Percentiles rank a stretch among this genome's conserved stretches.
Conservation (phyloP, 345 rosid species). For the Anastatica hierochuntica region DNA sequence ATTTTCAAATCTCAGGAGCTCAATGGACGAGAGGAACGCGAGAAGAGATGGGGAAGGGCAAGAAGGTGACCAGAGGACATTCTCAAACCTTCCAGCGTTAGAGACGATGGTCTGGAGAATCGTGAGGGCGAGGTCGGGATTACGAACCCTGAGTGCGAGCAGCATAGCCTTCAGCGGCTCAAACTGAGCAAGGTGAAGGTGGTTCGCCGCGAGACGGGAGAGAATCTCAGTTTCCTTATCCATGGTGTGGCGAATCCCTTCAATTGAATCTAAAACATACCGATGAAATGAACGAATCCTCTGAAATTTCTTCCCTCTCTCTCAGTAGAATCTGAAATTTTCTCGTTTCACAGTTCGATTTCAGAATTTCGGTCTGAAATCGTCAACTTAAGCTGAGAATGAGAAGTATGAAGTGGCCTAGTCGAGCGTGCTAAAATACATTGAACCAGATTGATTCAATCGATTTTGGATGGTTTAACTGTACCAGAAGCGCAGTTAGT, state of each 20-base stretch:
- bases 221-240: slow-evolving; percentile 77
- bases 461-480: too few relatives aligned
- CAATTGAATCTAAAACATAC: background rate
- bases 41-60: slow-evolving; percentile 76
- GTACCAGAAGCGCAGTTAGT: too few relatives aligned
- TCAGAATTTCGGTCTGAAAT: slow-evolving; percentile 1
- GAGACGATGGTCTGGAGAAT: slow-evolving; percentile 74
- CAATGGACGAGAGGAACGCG: slow-evolving; percentile 57
- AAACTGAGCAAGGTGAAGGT: slow-evolving; percentile 80
- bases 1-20: slow-evolving; percentile 46
- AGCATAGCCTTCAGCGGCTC: slow-evolving; percentile 84
- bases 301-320: background rate
- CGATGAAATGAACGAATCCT: background rate
- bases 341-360: background rate
- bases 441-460: too few relatives aligned
- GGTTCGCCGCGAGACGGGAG: slow-evolving; percentile 77
- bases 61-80: slow-evolving; percentile 66
- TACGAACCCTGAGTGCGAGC: slow-evolving; percentile 55
- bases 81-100: slow-evolving; percentile 56
- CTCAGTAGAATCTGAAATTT: background rate
- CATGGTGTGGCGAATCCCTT: slow-evolving; percentile 25
- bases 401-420: background rate
- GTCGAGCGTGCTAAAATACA: background rate
- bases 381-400: slow-evolving; percentile 14
- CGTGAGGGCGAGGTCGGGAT: slow-evolving; percentile 56